phyloP scores from a whole-genome alignment of 2,329 filamentous ascomycete genomes.

The Nectriaceae sp. region DNA sequence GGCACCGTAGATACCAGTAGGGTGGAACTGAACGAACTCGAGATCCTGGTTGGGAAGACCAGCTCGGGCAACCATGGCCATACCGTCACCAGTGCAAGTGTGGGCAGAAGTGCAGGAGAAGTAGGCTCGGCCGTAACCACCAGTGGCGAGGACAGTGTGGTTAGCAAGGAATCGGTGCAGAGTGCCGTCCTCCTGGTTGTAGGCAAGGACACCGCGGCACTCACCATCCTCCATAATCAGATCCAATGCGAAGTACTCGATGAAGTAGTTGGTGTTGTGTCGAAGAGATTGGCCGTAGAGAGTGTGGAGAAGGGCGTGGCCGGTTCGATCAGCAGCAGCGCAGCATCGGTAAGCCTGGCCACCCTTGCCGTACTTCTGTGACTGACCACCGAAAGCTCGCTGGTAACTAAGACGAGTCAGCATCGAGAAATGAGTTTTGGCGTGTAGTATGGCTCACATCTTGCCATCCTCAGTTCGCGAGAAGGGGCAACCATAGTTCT shows the following conservation, averaged over 20 bases:
- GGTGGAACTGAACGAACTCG: conserved; percentile 99
- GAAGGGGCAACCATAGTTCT: conserved; percentile 97
- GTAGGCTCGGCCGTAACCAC: conserved; percentile 96
- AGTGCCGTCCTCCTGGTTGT: conserved; percentile 98
- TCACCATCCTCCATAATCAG: conserved; percentile 97
- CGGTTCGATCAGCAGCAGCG: conserved; percentile 93
- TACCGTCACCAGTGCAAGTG: conserved; percentile 98
- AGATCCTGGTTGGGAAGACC: conserved; percentile 98
- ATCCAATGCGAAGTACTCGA: conserved; percentile 97
- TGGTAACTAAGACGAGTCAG: conserved; percentile 67
- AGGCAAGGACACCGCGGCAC: conserved; percentile 94
- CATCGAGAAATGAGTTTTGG: neutral
- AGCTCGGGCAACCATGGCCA: conserved; percentile 98
- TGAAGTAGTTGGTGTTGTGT: conserved; percentile 99
- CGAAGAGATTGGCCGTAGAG: conserved; percentile 96
- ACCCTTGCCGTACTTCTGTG: conserved; percentile 91
- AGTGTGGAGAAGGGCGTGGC: conserved; percentile 96
- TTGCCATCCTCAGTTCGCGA: conserved; percentile 94
- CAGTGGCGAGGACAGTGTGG: conserved; percentile 95
- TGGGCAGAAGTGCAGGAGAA: conserved; percentile 98
- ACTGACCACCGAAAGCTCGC: conserved; percentile 97
- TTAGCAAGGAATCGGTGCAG: conserved; percentile 95
- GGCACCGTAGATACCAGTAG: conserved; percentile 97
- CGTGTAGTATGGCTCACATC: conserved; percentile 60
- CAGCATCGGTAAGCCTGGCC: conserved; percentile 98